These are phyloP conservation scores for Aspergillus nanangensis DNA, from an alignment of 495 filamentous ascomycete species.

Conservation along the genomic window DNA sequence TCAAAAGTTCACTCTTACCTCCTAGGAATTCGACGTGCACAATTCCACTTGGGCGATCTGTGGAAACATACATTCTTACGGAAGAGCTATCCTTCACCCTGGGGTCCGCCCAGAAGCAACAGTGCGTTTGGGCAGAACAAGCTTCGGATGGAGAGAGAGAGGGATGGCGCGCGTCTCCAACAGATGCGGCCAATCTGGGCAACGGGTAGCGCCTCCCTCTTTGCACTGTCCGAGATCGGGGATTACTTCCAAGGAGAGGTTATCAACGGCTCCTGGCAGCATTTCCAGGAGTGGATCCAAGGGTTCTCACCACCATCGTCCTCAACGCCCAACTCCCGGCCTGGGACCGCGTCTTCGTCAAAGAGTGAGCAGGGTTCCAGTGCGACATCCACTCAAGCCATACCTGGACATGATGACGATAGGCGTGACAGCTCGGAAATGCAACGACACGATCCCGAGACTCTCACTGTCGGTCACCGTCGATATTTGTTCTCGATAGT, in stretches of 20 bases:
- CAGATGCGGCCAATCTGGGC: constrained; percentile 83
- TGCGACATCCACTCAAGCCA: constrained; percentile 3
- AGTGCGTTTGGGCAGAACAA: constrained; percentile 51
- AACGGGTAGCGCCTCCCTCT: constrained; percentile 73
- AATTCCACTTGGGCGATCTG: constrained; percentile 72
- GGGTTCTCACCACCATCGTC: constrained; percentile 10
- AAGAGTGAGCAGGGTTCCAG: constrained; percentile 13
- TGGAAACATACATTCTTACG: constrained; percentile 80
- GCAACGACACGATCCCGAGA: constrained; percentile 73
- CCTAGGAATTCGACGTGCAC: constrained; percentile 73
- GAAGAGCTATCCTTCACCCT: constrained; percentile 67
- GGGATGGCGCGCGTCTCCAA: constrained; percentile 52
- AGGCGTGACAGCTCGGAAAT: constrained; percentile 17
- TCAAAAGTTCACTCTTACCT: constrained; percentile 84
- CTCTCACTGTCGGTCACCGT: constrained; percentile 72
- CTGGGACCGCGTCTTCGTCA: constrained; percentile 32
- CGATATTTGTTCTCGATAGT: constrained; percentile 64
- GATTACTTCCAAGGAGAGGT: constrained; percentile 89
- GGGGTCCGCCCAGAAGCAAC: constrained; percentile 57
- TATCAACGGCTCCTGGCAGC: constrained; percentile 68
- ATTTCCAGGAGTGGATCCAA: constrained; percentile 57
- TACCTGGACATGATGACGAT: constrained; percentile 9
- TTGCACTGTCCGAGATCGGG: constrained; percentile 81
- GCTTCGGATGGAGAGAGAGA: constrained; percentile 51
- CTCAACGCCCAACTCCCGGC: constrained; percentile 29